These are phyloP conservation scores for Passiflora organensis DNA, from an alignment of 345 rosid genomes.

Conservation along the genomic window DNA sequence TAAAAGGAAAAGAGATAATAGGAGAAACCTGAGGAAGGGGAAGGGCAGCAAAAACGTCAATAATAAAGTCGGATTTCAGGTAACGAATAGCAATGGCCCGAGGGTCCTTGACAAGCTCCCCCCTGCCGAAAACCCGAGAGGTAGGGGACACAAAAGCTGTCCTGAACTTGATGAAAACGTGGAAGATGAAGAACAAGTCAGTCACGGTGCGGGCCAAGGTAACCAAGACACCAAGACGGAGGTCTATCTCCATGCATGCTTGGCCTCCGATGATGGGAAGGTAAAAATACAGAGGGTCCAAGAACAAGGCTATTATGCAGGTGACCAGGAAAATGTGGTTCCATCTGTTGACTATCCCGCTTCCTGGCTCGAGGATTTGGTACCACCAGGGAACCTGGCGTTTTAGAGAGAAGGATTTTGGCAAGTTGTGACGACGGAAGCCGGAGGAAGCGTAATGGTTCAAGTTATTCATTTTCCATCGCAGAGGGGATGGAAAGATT, in stretches of 20 bases:
- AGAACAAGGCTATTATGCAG: constrained; percentile 61
- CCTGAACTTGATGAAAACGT: constrained; percentile 62
- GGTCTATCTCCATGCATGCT: constrained; percentile 48
- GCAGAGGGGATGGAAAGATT: not conserved
- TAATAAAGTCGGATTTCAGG: constrained; percentile 47
- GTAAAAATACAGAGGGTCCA: constrained; percentile 86
- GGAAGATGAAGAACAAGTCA: constrained; percentile 58
- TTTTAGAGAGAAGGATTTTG: constrained; percentile 42
- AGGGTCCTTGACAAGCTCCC: constrained; percentile 74
- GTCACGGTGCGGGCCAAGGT: constrained; percentile 62
- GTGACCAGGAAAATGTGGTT: constrained; percentile 64
- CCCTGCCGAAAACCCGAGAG: constrained; percentile 73
- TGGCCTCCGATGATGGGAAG: constrained; percentile 49
- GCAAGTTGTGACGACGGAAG: constrained; percentile 33
- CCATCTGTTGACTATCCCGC: constrained; percentile 56
- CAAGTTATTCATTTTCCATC: constrained; percentile 37
- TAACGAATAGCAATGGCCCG: constrained; percentile 58
- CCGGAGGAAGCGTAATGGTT: constrained; percentile 34
- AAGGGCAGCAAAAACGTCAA: constrained; percentile 63
- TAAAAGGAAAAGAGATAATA: too few relatives aligned
- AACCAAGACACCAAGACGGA: constrained; percentile 43
- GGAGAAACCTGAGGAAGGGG: constrained; percentile 84
- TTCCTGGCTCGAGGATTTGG: constrained; percentile 60
- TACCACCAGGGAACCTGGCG: constrained; percentile 45
- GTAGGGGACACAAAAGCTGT: constrained; percentile 62